Percentiles rank a stretch among this genome's conserved stretches.
Conservation (phyloP, 495 filamentous ascomycete species). For the Daldinia childiae region DNA sequence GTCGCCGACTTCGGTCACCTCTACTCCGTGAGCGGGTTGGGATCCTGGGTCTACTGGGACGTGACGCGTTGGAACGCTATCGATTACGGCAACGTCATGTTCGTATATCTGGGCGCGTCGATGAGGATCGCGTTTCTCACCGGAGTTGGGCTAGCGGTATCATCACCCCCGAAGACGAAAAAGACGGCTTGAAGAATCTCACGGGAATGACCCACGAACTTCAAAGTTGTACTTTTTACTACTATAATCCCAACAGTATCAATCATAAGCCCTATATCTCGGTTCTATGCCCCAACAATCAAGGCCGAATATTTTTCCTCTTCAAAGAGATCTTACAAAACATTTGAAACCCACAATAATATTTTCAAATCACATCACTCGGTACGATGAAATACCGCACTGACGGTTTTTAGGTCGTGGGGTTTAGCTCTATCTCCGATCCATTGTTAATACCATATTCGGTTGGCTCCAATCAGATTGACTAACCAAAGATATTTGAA, state of each 20-base stretch:
- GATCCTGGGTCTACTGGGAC: conserved; percentile 65
- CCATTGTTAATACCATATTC: conserved; percentile 4
- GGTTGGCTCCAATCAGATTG: conserved; percentile 31
- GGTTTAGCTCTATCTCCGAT: conserved; percentile 17
- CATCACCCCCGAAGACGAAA: conserved; percentile 19
- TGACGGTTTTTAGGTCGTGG: conserved; percentile 21
- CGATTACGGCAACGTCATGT: conserved; percentile 70
- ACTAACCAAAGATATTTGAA: conserved; percentile 11
- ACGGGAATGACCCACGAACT: too few species aligned
- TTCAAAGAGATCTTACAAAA: not conserved
- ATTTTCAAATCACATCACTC: not conserved
- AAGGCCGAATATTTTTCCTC: not conserved
- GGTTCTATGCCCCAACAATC: not conserved
- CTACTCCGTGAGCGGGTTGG: conserved; percentile 62
- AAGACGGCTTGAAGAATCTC: conserved; percentile 20
- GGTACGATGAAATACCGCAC: conserved; percentile 34
- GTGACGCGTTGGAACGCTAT: conserved; percentile 69
- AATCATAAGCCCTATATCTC: not conserved
- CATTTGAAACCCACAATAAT: not conserved
- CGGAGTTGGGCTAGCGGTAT: conserved; percentile 57
- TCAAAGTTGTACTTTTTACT: not conserved
- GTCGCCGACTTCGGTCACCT: conserved; percentile 76
- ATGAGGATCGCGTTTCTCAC: conserved; percentile 65
- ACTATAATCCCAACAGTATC: too few species aligned
- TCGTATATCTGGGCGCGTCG: conserved; percentile 67